These are phyloP conservation scores for Exophiala dermatitidis DNA, from an alignment of 2,329 filamentous ascomycete genomes.

Conservation along the genomic window DNA sequence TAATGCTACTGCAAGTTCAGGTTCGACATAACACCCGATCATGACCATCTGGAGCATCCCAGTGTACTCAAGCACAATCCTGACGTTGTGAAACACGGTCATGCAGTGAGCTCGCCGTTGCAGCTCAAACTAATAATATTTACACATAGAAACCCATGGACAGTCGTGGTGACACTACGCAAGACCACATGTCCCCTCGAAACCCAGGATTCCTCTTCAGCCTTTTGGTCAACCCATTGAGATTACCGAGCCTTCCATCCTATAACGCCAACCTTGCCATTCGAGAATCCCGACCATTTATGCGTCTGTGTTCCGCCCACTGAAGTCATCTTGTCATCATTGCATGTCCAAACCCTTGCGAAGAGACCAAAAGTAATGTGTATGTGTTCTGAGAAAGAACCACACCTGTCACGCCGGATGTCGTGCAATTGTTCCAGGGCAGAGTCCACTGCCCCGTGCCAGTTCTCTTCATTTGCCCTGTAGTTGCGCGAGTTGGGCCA, in stretches of 20 bases:
- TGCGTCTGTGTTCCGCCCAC: slow-evolving; percentile 3
- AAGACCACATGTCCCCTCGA: too few relatives aligned
- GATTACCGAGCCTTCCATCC: not conserved
- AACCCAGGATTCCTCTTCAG: too few relatives aligned
- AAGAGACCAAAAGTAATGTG: slow-evolving; percentile 16
- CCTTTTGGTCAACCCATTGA: not conserved
- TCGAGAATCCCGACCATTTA: slow-evolving; percentile 3
- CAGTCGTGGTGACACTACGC: too few relatives aligned
- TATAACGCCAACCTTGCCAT: slow-evolving; percentile 4
- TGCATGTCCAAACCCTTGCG: slow-evolving; percentile 18
- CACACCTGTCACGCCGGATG: slow-evolving; percentile 6
- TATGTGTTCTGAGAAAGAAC: slow-evolving; percentile 15
- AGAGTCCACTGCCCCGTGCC: not conserved
- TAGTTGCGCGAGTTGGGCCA: slow-evolving; percentile 12
- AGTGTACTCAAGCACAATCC: not conserved
- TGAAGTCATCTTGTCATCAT: slow-evolving; percentile 15
- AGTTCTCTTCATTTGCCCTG: not conserved
- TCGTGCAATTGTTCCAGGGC: slow-evolving; percentile 8
- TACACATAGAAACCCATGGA: slow-evolving; percentile 1
- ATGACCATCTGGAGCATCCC: not conserved
- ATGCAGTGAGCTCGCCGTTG: not conserved
- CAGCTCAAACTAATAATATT: slow-evolving; percentile 3
- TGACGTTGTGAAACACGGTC: not conserved
- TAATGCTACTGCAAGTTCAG: too few relatives aligned
- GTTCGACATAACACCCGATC: too few relatives aligned